Base-by-base conservation (phyloP, 352 stramenopile genomes). In the Globisporangium yorkense region DNA sequence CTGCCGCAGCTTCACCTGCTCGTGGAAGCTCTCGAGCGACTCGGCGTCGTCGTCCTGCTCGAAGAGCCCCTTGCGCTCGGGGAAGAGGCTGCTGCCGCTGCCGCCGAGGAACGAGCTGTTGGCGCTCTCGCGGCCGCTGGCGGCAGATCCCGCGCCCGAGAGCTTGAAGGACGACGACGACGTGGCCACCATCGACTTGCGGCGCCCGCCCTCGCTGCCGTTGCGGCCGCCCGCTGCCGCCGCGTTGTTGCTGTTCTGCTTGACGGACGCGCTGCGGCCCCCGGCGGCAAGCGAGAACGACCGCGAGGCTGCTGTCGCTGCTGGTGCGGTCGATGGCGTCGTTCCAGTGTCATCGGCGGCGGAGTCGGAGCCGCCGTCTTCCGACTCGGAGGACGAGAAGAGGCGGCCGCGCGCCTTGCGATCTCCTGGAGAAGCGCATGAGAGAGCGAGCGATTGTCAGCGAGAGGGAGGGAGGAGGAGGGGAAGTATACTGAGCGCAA, bases 11-110 rank as follows among this genome's bases (percentile, higher is more conserved):
- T 89, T 89, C 21, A 84, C 81, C 1, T 75, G 76, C 51, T 84
- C 76, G 29, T 83, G 80, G 56, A 92, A 77, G 18, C 62, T 82
- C 66, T 92, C 83, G 27, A 92, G 61, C 41, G 84, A 88, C 39
- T 91, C 84, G 24, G 65, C 58, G 9, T 92, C 83, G 31, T 93
- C 84, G 21, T 90, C 82, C 10, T 74, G 68, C 54, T 93, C 84
- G 57, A 93, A 93, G 9, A 93, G 64, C 1, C 84, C 84, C 13
- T 83, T 86, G 1, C 83, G 69, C 49, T 88, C 83, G 0, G 47
- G 54, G 2, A 56, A 51, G 35, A 66, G 16, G n/a, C 41, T 56
- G 29, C 51, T 59, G 3, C 41, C 35, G 39, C 44, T 48, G 33
- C 41, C 48, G 20, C 59, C 58, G 29, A 64, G n/a, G 57, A 62